Conservation (phyloP, 1,139 yeast species). For the Groenewaldozyma sp. region DNA sequence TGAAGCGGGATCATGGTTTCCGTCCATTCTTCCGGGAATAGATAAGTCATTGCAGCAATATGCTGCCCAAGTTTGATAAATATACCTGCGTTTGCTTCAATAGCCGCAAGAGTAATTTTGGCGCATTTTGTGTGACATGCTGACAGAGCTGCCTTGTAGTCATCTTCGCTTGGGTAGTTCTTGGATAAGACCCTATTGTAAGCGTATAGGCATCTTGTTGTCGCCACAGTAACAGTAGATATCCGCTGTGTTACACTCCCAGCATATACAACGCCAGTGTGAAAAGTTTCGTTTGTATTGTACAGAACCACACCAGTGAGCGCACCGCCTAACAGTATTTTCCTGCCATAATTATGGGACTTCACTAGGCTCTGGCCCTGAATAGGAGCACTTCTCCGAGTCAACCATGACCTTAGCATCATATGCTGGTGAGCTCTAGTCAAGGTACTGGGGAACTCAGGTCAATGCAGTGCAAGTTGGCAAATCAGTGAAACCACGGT, state of each 20-base stretch:
- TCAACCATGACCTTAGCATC: too few relatives aligned
- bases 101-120: constrained; percentile 61
- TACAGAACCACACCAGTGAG: constrained; percentile 23
- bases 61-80: constrained; percentile 95
- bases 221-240: constrained; percentile 27
- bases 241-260: constrained; percentile 24
- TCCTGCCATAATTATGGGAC: constrained; percentile 2
- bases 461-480: too few relatives aligned
- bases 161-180: constrained; percentile 41
- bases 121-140: constrained; percentile 72
- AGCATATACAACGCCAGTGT: constrained; percentile 25
- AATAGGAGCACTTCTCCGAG: too few relatives aligned
- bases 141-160: constrained; percentile 44
- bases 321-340: constrained; percentile 6
- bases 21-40: constrained; percentile 92
- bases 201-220: constrained; percentile 24
- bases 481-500: too few relatives aligned
- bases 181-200: constrained; percentile 51
- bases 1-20: constrained; percentile 88
- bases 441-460: too few relatives aligned
- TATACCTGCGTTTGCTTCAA: constrained; percentile 83
- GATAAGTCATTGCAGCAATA: constrained; percentile 80
- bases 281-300: constrained; percentile 32
- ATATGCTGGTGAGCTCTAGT: too few relatives aligned
- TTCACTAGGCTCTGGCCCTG: too few relatives aligned